A percentile compares a stretch with the other conserved stretches of the same genome.
Evolutionary conservation across 2,329 filamentous ascomycete species (phyloP).

Genomic region (Leptographium flavum): DNA sequence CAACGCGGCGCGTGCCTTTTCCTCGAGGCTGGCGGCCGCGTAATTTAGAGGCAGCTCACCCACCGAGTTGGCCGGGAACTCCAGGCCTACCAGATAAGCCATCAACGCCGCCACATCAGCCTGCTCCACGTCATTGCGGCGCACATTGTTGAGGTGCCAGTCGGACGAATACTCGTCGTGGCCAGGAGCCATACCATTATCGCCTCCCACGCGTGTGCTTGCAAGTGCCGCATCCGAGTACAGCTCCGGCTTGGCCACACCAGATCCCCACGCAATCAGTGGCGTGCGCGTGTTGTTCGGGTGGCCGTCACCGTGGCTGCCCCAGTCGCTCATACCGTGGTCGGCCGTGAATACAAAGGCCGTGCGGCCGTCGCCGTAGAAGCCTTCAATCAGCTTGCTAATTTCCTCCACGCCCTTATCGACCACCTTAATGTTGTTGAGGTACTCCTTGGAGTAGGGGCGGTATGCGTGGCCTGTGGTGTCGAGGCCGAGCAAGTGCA

Average conservation of each 20-base stretch:
- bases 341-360: slow-evolving; percentile 96
- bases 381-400: slow-evolving; percentile 64
- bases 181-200: slow-evolving; percentile 45
- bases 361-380: slow-evolving; percentile 74
- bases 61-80: slow-evolving; percentile 93
- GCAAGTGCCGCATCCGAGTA: slow-evolving; percentile 14
- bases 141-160: slow-evolving; percentile 69
- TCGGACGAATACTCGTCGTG: slow-evolving; percentile 87
- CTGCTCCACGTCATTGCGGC: slow-evolving; percentile 82
- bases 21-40: slow-evolving; percentile 52
- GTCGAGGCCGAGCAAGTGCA: slow-evolving; percentile 84
- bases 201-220: too few species aligned
- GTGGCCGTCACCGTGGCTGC: slow-evolving; percentile 96
- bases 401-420: slow-evolving; percentile 82
- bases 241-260: slow-evolving; percentile 61
- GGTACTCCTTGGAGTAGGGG: slow-evolving; percentile 89
- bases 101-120: slow-evolving; percentile 92
- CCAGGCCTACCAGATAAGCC: slow-evolving; percentile 76
- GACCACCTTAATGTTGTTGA: slow-evolving; percentile 88
- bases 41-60: slow-evolving; percentile 81
- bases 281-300: slow-evolving; percentile 94
- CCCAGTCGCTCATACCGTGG: slow-evolving; percentile 98
- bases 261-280: slow-evolving; percentile 84
- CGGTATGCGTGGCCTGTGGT: slow-evolving; percentile 76
- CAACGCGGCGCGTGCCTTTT: slow-evolving; percentile 73